These are phyloP conservation scores for Solanum lycopersicoides DNA, from an alignment of 257 asterid genomes.

Conservation along the genomic window DNA sequence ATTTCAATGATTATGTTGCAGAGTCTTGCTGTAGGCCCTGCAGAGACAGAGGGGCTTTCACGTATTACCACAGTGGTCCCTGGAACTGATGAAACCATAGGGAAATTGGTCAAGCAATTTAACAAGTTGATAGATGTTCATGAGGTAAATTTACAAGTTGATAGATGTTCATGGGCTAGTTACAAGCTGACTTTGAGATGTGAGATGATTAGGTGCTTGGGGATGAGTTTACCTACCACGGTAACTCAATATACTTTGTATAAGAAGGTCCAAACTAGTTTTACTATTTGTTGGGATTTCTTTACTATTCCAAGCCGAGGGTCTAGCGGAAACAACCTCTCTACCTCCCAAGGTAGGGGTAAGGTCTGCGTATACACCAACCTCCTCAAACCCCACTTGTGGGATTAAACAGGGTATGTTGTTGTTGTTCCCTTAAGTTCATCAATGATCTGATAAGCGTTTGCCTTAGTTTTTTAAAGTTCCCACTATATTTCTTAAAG, in stretches of 20 bases:
- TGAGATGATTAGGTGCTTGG: not conserved
- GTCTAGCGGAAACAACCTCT: not conserved
- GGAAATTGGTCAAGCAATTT: conserved; percentile 67
- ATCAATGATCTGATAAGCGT: not conserved
- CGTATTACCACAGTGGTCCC: conserved; percentile 91
- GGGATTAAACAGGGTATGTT: not conserved
- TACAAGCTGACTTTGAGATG: conserved; percentile 43
- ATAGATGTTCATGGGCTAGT: conserved; percentile 65
- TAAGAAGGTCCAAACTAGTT: not conserved
- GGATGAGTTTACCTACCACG: not conserved
- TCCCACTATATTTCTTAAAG: not conserved
- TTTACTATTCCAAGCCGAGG: not conserved
- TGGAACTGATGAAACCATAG: conserved; percentile 70
- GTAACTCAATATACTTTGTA: not conserved
- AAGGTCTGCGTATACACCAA: not conserved
- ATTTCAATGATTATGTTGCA: conserved; percentile 21
- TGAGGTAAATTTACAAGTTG: conserved; percentile 74
- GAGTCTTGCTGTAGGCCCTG: conserved; percentile 95
- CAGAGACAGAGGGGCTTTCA: conserved; percentile 69
- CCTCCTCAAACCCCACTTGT: not conserved
- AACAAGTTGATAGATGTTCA: conserved; percentile 70
- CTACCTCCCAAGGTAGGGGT: not conserved
- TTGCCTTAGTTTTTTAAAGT: not conserved
- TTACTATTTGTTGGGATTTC: not conserved
- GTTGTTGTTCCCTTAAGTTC: not conserved